A percentile compares a stretch with the other conserved stretches of the same genome.
Conservation (phyloP, 345 rosid genomes). For the Chamaenerion angustifolium region DNA sequence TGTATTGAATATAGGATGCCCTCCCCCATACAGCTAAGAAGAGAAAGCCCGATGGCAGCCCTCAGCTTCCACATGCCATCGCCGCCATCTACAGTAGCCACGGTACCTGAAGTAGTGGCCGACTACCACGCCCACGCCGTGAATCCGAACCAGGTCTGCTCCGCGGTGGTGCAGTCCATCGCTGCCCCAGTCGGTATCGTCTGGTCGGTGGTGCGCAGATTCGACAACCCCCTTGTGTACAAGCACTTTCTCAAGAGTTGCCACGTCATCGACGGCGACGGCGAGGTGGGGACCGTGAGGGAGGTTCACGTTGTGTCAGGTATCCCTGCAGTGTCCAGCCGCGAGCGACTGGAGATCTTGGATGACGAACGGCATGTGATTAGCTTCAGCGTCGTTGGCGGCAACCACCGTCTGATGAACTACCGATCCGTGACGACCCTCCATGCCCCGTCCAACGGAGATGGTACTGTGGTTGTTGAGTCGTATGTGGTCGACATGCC, state of each 20-base stretch:
- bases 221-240: slow-evolving; percentile 77
- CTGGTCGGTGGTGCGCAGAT: slow-evolving; percentile 77
- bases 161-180: slow-evolving; percentile 41
- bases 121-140: slow-evolving; percentile 33
- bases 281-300: slow-evolving; percentile 58
- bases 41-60: background rate
- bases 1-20: too few species aligned
- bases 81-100: slow-evolving; percentile 30
- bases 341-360: slow-evolving; percentile 73
- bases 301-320: slow-evolving; percentile 78
- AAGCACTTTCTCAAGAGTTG: slow-evolving; percentile 76
- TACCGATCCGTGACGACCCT: slow-evolving; percentile 82
- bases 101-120: slow-evolving; percentile 38
- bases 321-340: slow-evolving; percentile 60
- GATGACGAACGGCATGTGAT: slow-evolving; percentile 69
- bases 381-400: slow-evolving; percentile 77
- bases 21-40: too few species aligned
- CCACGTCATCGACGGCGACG: slow-evolving; percentile 56
- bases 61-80: slow-evolving; percentile 19
- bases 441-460: slow-evolving; percentile 29
- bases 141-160: slow-evolving; percentile 56
- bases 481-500: slow-evolving; percentile 90
- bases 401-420: slow-evolving; percentile 66
- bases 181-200: slow-evolving; percentile 53
- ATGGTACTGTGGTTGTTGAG: slow-evolving; percentile 54